Evolutionary conservation across 2,329 filamentous ascomycete genomes (phyloP).

Genomic region (Westerdykella sp.): DNA sequence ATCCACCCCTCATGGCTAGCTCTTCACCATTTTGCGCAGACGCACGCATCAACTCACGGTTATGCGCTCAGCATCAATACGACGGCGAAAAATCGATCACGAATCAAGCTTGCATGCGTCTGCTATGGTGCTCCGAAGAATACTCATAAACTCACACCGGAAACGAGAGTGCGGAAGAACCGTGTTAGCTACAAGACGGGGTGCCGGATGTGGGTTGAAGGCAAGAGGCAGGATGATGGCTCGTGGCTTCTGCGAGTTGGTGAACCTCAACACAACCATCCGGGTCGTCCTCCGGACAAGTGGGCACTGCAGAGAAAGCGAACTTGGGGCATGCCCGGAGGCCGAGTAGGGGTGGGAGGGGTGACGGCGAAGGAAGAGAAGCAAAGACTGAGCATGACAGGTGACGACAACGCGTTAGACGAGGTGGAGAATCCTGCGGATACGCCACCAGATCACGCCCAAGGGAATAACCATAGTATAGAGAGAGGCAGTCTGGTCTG

Average conservation of each 20-base stretch:
- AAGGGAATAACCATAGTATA: conserved; percentile 16
- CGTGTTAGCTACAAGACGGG: conserved; percentile 31
- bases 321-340: conserved; percentile 30
- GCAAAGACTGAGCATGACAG: conserved; percentile 1
- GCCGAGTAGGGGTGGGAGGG: conserved; percentile 25
- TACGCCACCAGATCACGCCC: background rate
- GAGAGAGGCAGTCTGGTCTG: conserved; percentile 28
- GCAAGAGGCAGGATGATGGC: conserved; percentile 26
- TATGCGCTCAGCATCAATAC: conserved; percentile 34
- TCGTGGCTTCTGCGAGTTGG: conserved; percentile 27
- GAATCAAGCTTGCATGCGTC: conserved; percentile 33
- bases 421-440: background rate
- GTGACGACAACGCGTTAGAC: background rate
- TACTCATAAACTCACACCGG: conserved; percentile 32
- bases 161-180: conserved; percentile 30
- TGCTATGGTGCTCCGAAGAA: conserved; percentile 34
- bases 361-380: conserved; percentile 29
- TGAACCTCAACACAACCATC: conserved; percentile 26
- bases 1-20: conserved; percentile 25
- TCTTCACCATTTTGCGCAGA: conserved; percentile 29
- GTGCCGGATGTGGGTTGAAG: conserved; percentile 34
- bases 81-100: conserved; percentile 31
- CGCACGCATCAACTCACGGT: conserved; percentile 28
- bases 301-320: conserved; percentile 31
- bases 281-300: conserved; percentile 21